These are phyloP conservation scores for Eimeria maxima DNA, from an alignment of 169 alveolate species.

Conservation along the genomic window DNA sequence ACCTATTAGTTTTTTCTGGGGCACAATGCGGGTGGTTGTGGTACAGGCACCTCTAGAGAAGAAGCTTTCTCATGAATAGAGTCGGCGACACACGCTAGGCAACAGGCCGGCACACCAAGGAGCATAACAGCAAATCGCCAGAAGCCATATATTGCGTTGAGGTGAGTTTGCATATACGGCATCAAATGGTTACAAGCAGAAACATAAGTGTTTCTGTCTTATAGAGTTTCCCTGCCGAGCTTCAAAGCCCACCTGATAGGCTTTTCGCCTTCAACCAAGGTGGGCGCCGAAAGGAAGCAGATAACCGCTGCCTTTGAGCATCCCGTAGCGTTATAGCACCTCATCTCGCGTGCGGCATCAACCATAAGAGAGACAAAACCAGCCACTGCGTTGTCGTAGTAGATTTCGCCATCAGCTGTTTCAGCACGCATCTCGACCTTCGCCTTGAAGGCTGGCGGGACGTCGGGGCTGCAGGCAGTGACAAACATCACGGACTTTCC, in stretches of 20 bases:
- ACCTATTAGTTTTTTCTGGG: too few species aligned
- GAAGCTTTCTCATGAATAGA: too few species aligned
- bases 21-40: too few species aligned
- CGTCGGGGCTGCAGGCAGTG: background rate
- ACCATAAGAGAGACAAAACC: slow-evolving; percentile 51
- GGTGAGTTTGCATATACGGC: background rate
- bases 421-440: background rate
- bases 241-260: slow-evolving; percentile 45
- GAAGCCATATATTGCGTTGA: too few species aligned
- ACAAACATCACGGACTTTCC: background rate
- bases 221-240: background rate
- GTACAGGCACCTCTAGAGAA: too few species aligned
- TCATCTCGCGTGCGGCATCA: slow-evolving; percentile 33
- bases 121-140: too few species aligned
- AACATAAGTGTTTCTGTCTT: background rate
- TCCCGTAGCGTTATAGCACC: slow-evolving; percentile 56
- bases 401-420: background rate
- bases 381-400: slow-evolving; percentile 41
- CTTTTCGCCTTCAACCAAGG: background rate
- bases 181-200: background rate
- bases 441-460: slow-evolving; percentile 16
- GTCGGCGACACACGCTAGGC: too few species aligned
- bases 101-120: too few species aligned
- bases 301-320: slow-evolving; percentile 18
- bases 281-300: slow-evolving; percentile 16